Conservation (phyloP, 1,139 yeast genomes). For the Eremothecium coryli region DNA sequence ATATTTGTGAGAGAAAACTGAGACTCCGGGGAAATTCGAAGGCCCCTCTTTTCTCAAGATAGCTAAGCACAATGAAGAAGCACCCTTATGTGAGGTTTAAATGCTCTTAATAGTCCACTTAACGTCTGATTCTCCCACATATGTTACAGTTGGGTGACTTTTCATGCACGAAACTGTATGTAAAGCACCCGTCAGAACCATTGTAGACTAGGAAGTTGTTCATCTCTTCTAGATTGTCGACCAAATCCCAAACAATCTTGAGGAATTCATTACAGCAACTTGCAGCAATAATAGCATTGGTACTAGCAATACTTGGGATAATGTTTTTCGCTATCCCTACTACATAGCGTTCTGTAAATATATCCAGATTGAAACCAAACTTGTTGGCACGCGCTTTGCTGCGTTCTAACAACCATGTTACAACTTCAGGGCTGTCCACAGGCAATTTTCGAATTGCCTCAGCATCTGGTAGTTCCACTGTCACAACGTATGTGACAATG, state of each 20-base stretch:
- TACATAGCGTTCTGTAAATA: conserved; percentile 63
- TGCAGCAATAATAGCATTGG: conserved; percentile 90
- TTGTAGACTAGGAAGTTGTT: conserved; percentile 77
- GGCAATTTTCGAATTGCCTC: conserved; percentile 38
- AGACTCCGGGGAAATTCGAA: too few relatives aligned
- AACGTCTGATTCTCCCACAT: conserved; percentile 50
- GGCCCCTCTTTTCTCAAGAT: too few relatives aligned
- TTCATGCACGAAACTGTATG: conserved; percentile 60
- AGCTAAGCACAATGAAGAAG: too few relatives aligned
- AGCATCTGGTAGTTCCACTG: conserved; percentile 59
- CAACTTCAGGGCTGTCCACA: conserved; percentile 65
- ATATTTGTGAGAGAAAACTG: too few relatives aligned
- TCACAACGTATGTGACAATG: conserved; percentile 86
- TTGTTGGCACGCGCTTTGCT: conserved; percentile 52
- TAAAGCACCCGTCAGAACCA: conserved; percentile 69
- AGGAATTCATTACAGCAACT: conserved; percentile 83
- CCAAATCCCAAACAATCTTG: conserved; percentile 41
- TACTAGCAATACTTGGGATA: conserved; percentile 90
- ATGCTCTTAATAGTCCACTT: too few relatives aligned
- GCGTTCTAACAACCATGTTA: conserved; percentile 51
- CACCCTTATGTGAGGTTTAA: too few relatives aligned
- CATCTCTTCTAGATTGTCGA: conserved; percentile 39
- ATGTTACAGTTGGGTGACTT: conserved; percentile 60
- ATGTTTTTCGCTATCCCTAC: conserved; percentile 87
- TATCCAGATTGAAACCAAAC: conserved; percentile 48